phyloP scores from a whole-genome alignment of 495 filamentous ascomycete genomes.

The Stereocaulon alpinum region DNA sequence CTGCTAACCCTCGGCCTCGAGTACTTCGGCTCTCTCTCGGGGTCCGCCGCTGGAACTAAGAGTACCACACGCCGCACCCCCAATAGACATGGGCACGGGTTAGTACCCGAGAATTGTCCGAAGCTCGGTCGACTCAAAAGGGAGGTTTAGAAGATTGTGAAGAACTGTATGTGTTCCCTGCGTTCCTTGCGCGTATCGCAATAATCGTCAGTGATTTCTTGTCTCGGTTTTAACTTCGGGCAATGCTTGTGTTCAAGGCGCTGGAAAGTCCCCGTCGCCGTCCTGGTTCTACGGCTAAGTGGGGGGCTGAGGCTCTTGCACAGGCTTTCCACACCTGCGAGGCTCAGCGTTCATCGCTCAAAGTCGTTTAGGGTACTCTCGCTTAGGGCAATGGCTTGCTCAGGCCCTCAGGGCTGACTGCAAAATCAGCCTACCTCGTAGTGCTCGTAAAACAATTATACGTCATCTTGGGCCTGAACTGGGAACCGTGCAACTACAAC shows the following conservation, averaged over 20 bases:
- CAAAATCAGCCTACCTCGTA: not conserved
- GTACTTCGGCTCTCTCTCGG: not conserved
- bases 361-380: not conserved
- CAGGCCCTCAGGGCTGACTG: constrained; percentile 4
- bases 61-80: not conserved
- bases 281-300: not conserved
- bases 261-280: not conserved
- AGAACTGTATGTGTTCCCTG: not conserved
- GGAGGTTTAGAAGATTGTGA: not conserved
- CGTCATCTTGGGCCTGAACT: too few relatives aligned
- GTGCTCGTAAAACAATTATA: too few relatives aligned
- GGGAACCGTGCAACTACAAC: too few relatives aligned
- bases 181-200: constrained; percentile 5
- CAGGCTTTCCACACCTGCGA: not conserved
- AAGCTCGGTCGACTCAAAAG: not conserved
- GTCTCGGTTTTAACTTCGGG: constrained; percentile 6
- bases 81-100: not conserved
- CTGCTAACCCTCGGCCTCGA: not conserved
- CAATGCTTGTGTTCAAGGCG: not conserved
- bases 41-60: not conserved
- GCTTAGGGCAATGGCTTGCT: not conserved
- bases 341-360: constrained; percentile 5
- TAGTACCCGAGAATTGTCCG: not conserved
- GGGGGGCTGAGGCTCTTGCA: constrained; percentile 2
- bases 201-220: not conserved